Evolutionary conservation across 1,284 basidiomycete species (phyloP), one percentile per base, ranked within the genome.

Genomic region (Apiotrichum gamsii): DNA sequence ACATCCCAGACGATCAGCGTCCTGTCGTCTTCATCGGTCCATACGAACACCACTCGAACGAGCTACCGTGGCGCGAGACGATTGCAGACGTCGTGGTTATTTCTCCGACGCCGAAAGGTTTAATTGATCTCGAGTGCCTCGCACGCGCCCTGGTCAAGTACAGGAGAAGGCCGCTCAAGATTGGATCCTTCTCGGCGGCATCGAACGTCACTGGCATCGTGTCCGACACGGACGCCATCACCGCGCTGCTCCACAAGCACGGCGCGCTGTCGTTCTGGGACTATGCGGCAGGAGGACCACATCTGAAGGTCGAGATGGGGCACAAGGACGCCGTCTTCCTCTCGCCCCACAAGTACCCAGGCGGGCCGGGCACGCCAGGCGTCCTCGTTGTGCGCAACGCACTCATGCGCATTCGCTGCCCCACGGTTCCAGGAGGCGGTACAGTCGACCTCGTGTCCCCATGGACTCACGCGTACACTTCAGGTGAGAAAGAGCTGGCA

Each of bases 31-130:
- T 52, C 23, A 39, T 48, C 16, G 50, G 50, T 3, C 50, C 50
- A 5, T 48, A 40, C 30, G 50, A 52, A 38, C 50, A 52, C 38
- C 50, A 52, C 42, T 52, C 50, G 10, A 52, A 52, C 38, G 34
- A 44, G 18, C 37, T 52, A 1, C 28, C 45, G 4, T 52, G 50
- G 50, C 50, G 45, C 21, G 45, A 47, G 38, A 32, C 42, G 13
- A 39, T 46, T 19, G 45, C 45, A 3, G 32, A 47, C 14, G 42
- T 52, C 11, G 34, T 52, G 1, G 33, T 28, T 9, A 47, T 52
- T 5, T 38, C 45, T 1, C 36, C 39, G 25, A 37, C 24, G 23
- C 15, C 19, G 10, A 8, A 29, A 3, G 45, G 41, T 11, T 14
- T 32, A 6, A 38, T 52, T 9, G 40, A 43, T 32, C 25, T 44